Evolutionary conservation across 768 basidiomycete species (phyloP), one percentile per base, ranked within the genome.

Genomic region (Russula lepida): DNA sequence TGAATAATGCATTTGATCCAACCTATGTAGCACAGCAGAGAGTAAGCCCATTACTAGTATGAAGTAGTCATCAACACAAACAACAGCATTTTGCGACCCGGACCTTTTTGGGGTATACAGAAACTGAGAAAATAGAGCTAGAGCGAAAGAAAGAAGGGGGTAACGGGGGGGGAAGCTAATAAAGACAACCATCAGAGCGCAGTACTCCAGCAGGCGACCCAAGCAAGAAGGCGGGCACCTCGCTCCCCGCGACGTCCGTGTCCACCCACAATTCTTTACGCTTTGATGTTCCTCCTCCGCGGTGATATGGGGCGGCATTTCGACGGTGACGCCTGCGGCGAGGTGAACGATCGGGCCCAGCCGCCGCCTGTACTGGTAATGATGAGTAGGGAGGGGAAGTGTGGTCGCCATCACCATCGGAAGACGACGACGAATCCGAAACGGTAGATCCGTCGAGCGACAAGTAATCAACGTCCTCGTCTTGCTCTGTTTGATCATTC

Each of bases 351-450:
- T 54, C 37, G n/a, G 61, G 30, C 4, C 39, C 23, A 8, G 6
- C 50, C 13, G 27, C n/a, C 1, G 21, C 21, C 51, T 4, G 23
- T 13, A 12, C 33, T 6, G 21, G 19, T 23, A 4, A 54, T 6
- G 41, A 21, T 30, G 5, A 21, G 39, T 17, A 19, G 11, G 17
- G 8, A 30, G 19, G 15, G 30, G 11, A 13, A 23, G 32, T 19
- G 30, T 37, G 2, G n/a, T 46, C 43, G 27, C 54, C 61, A 30
- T 23, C 39, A 3, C 25, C 32, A 3, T 58, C 56, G 15, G 52
- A 58, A 17, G 47, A 58, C 15, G 60, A 58, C 17, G 60, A 58
- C 17, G 61, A 58, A 25, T 58, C 61, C 8, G 61, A 62, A 25
- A 52, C n/a, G 5, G 46, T 13, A 46, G 48, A 54, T 30, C 37